phyloP scores from a whole-genome alignment of 805 yeast genomes.

The Komagataella pseudopastoris region DNA sequence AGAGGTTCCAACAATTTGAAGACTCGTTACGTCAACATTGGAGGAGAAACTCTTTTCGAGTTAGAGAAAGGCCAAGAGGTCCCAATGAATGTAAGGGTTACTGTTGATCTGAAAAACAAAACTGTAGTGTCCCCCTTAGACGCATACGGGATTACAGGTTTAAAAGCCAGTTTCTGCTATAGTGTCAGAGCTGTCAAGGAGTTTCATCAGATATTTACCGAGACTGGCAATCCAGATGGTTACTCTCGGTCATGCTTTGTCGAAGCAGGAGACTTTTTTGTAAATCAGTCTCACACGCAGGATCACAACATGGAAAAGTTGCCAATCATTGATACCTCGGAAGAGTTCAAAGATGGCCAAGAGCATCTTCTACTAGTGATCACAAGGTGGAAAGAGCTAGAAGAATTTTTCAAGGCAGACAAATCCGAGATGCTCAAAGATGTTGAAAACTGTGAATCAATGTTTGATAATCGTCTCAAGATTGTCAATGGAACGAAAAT shows the following conservation, averaged over 20 bases:
- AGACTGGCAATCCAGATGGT: constrained; percentile 50
- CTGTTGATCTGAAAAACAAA: constrained; percentile 51
- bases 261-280: constrained; percentile 53
- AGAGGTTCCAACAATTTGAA: constrained; percentile 23
- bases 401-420: constrained; percentile 38
- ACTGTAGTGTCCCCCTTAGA: constrained; percentile 56
- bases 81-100: constrained; percentile 70
- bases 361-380: constrained; percentile 38
- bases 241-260: constrained; percentile 56
- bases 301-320: not conserved
- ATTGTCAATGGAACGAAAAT: constrained; percentile 45
- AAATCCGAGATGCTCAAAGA: constrained; percentile 30
- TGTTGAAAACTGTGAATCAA: constrained; percentile 38
- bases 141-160: constrained; percentile 57
- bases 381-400: constrained; percentile 49
- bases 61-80: constrained; percentile 41
- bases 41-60: constrained; percentile 44
- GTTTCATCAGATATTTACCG: constrained; percentile 58
- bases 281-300: constrained; percentile 7
- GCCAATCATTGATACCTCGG: constrained; percentile 8
- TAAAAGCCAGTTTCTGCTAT: constrained; percentile 55
- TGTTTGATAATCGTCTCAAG: constrained; percentile 52
- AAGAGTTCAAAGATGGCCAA: constrained; percentile 3
- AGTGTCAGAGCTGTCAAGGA: constrained; percentile 52
- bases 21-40: constrained; percentile 71